Evolutionary conservation across 805 yeast genomes (phyloP), one percentile per base, ranked within the genome.

Genomic region (Lachancea lanzarotensis): DNA sequence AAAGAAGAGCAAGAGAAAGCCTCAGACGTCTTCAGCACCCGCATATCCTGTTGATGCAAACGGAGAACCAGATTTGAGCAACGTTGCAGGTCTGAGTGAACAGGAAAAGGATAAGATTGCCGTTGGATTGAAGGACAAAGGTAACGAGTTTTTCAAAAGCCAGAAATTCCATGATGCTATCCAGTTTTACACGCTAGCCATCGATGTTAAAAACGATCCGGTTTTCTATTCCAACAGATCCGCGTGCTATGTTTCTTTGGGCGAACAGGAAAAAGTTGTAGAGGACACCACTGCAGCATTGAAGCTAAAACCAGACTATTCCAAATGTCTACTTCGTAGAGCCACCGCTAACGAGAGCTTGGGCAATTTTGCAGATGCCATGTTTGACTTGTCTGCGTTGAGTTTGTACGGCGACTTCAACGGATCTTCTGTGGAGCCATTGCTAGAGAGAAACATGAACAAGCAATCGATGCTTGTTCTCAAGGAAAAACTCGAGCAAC

Each of bases 221-320:
- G 84, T 90, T 30, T 93, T 77, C 70, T 91, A 82, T 70, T 88
- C 97, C 50, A 93, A 93, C 73, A 81, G 97, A 68, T 89, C 98
- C 25, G 98, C 98, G 15, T 91, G 96, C 68, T 85, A 85, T 69
- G 84, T 90, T 42, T 87, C 95, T 8, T 71, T 86, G 53, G 78
- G 81, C 52, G 78, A 89, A 50, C 81, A 79, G 62, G 88, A 86
- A 56, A 82, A 88, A 63, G 96, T 90, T 38, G 75, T 93, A 51
- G 85, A 80, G 54, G 96, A 89, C 65, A 84, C 96, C 46, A 79
- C 95, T 17, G 76, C 75, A 49, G 98, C 98, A 25, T 75, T 93
- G 57, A 75, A 80, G 56, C 70, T 91, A 57, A 84, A 88, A 64
- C 96, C 95, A 11, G 91, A 84, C 63, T 91, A 93, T 69, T 72